Base-by-base conservation (phyloP, 2,329 filamentous ascomycete species). In the Botrytis deweyae region DNA sequence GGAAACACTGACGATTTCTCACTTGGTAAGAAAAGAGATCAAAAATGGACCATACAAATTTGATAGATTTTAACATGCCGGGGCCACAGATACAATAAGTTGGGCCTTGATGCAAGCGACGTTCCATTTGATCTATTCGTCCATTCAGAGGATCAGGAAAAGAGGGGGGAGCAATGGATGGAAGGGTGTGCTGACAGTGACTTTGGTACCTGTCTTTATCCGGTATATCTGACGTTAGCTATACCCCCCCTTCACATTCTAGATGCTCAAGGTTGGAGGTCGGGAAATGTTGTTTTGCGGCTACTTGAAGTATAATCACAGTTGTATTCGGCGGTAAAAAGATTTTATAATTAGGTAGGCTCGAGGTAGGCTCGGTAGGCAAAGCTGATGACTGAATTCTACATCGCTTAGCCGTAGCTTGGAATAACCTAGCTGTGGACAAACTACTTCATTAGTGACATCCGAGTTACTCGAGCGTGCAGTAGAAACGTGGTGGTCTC, bases 401-500 rank as follows among this genome's bases (percentile, higher is more conserved):
- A 55, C 42, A 12, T 55, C 46, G 46, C 42, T 64, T 59, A 59
- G 44, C 46, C 40, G 46, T 52, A 58, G 62, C 52, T n/a, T 63
- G n/a, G 62, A 46, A 46, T 20, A 59, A 72, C 36, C 42, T 40
- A 64, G 29, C 20, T 38, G 59, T 65, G 70, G 61, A 52, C 46
- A 55, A 38, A 52, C 61, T 36, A 40, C 38, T 72, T 63, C 59
- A 52, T 40, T 72, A 58, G 65, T 67, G 65, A 68, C 49, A 68
- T 70, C 10, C 33, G 44, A 61, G 63, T 72, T 72, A 72, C 63
- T 55, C 70, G 67, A 72, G 52, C 40, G 49, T 72, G 63, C 63
- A 72, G 70, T 40, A 72, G 63, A 72, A 58, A 72, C 63, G 63
- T 68, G 63, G 63, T 72, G 70, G 70, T 72, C 70, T 72, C 70